Evolutionary conservation across 495 filamentous ascomycete species (phyloP).

Genomic region (Letharia lupina): DNA sequence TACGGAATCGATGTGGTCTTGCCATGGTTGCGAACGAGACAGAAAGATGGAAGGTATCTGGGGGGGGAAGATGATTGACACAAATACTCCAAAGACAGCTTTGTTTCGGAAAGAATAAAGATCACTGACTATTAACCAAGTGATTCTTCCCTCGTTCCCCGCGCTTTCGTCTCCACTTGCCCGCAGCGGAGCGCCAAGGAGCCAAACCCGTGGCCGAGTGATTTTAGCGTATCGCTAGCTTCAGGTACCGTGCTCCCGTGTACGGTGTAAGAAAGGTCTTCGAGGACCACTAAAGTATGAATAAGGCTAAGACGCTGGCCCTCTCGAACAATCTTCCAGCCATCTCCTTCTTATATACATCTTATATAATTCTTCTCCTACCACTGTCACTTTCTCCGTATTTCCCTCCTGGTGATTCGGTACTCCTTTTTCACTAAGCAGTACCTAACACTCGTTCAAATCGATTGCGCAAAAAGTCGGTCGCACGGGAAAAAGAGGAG

Average conservation of each 20-base stretch:
- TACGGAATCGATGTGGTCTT: slow-evolving; percentile 36
- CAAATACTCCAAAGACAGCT: background rate
- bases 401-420: background rate
- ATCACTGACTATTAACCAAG: too few relatives aligned
- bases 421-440: background rate
- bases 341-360: background rate
- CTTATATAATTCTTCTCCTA: background rate
- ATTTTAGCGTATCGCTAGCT: slow-evolving; percentile 6
- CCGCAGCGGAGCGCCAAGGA: background rate
- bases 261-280: too few relatives aligned
- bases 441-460: background rate
- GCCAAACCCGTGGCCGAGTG: slow-evolving; percentile 12
- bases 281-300: too few relatives aligned
- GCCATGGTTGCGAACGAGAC: slow-evolving; percentile 13
- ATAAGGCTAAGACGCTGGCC: too few relatives aligned
- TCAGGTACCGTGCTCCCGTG: background rate
- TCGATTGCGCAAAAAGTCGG: background rate
- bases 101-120: background rate
- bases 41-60: background rate
- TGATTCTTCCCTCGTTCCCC: background rate
- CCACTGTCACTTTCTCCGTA: background rate
- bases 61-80: too few relatives aligned
- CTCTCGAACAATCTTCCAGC: slow-evolving; percentile 4
- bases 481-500: background rate
- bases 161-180: background rate